A percentile compares a stretch with the other conserved stretches of the same genome.
Evolutionary conservation across 768 basidiomycete genomes (phyloP).

Genomic region (Russula griseocarnosa): DNA sequence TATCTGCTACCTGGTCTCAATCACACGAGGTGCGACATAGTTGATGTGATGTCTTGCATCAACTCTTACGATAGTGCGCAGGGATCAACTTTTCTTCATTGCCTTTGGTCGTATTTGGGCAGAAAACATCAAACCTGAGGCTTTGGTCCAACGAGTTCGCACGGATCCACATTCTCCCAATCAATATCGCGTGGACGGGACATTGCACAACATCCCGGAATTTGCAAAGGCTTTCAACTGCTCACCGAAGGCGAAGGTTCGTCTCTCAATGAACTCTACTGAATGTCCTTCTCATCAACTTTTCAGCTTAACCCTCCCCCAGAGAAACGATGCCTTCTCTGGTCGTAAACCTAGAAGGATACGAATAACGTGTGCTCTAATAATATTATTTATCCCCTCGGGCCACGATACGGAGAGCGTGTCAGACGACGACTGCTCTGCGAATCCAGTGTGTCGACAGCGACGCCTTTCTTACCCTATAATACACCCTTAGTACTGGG

Average conservation of each 20-base stretch:
- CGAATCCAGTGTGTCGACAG: neutral
- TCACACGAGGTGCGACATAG: conserved; percentile 54
- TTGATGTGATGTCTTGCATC: neutral
- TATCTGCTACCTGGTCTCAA: conserved; percentile 77
- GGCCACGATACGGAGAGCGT: neutral
- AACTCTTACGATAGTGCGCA: conserved; percentile 32
- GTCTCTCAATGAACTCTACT: conserved; percentile 3
- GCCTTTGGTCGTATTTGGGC: conserved; percentile 89
- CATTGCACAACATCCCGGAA: conserved; percentile 79
- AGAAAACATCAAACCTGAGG: conserved; percentile 69
- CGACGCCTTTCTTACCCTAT: conserved; percentile 30
- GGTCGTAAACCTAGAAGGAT: conserved; percentile 37
- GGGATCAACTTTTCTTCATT: conserved; percentile 94
- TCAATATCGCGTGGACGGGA: conserved; percentile 78
- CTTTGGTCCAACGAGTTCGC: conserved; percentile 75
- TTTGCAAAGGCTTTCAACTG: conserved; percentile 89
- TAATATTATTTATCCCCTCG: conserved; percentile 8
- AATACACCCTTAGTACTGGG: conserved; percentile 97
- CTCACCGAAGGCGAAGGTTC: conserved; percentile 67
- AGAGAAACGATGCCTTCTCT: conserved; percentile 76
- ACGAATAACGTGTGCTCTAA: neutral
- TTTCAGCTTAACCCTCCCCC: conserved; percentile 74
- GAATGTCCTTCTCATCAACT: conserved; percentile 10
- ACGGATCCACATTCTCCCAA: conserved; percentile 88
- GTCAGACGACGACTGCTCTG: neutral